Conservation (phyloP, 1,284 basidiomycete genomes). For the Sanguinoderma infundibulare region DNA sequence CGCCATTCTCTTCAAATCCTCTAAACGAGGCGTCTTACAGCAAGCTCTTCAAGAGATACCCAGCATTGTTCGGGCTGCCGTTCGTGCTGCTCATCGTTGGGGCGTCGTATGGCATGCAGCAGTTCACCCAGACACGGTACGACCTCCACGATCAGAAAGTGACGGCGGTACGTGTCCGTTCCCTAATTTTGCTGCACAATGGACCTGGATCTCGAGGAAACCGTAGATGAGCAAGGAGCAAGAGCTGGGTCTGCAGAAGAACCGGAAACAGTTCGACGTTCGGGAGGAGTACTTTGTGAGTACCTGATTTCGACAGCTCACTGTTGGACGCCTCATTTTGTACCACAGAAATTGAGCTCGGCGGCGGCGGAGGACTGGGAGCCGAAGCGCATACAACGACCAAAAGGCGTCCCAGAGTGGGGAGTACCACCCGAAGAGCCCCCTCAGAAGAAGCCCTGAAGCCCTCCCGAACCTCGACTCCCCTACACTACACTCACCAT, state of each 20-base stretch:
- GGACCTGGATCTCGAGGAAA: conserved; percentile 79
- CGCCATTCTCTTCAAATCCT: conserved; percentile 62
- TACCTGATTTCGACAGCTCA: conserved; percentile 26
- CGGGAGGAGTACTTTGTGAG: conserved; percentile 95
- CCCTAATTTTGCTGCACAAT: neutral
- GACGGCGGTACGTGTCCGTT: conserved; percentile 53
- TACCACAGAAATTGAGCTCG: conserved; percentile 65
- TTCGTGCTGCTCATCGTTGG: conserved; percentile 88
- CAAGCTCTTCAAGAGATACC: conserved; percentile 56
- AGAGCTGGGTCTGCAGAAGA: conserved; percentile 79
- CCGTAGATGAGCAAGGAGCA: conserved; percentile 80
- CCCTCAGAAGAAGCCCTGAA: conserved; percentile 25
- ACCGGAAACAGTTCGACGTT: conserved; percentile 89
- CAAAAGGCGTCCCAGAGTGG: conserved; percentile 88
- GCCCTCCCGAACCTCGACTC: conserved; percentile 1
- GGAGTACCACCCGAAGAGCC: conserved; percentile 75
- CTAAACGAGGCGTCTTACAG: conserved; percentile 51
- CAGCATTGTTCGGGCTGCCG: conserved; percentile 82
- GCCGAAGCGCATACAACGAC: conserved; percentile 82
- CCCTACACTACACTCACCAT: neutral
- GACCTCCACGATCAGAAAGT: conserved; percentile 86
- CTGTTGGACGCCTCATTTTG: conserved; percentile 1
- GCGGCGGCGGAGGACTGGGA: conserved; percentile 81
- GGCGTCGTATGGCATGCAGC: conserved; percentile 84
- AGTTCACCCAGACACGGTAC: conserved; percentile 91